Base-by-base conservation (phyloP, 768 basidiomycete genomes). In the Amanita exitialis region DNA sequence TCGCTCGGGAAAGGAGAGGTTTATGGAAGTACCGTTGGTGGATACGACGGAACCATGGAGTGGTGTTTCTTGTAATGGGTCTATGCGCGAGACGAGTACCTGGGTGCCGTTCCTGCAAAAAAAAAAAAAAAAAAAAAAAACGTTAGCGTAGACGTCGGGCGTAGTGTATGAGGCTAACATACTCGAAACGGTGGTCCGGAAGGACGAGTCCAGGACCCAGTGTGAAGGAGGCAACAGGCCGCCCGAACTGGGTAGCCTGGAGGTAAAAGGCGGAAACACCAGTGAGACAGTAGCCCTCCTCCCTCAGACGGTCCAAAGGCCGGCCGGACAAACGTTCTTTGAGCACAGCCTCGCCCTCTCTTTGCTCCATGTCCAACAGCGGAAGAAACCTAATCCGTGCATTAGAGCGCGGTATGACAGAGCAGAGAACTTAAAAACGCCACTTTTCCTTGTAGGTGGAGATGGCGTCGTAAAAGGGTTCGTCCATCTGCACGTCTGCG, bases 251-350 rank as follows among this genome's bases (percentile, higher is more conserved):
- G 20, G 73, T 77, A n/a, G 69, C 71, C 51, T 80, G 73, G 35
- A 83, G 62, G 87, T 85, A 89, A 59, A 75, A 90, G 0, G 77
- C 86, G 13, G 66, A 72, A 20, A 90, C 66, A 15, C 71, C 79
- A 0, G 80, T 82, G 28, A 92, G 59, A 47, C 80, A 78, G 58
- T 88, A 90, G 0, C 90, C 90, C 57, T 85, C 83, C n/a, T 75
- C 67, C 55, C 73, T 66, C 38, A 91, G 66, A 18, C 77, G 73
- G 23, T 73, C 67, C 3, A 83, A 51, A 9, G 78, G 70, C 90
- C 89, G 90, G 13, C 73, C 76, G 1, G 79, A 70, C 13, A 92
- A 71, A 32, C 90, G 79, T 54, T 85, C 71, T 45, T 71, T 72
- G 20, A 87, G 61, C 1, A 77, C 70, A 1, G 73, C 72, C 54